Base-by-base conservation (phyloP, 2,329 filamentous ascomycete genomes). In the Fusarium miscanthi region DNA sequence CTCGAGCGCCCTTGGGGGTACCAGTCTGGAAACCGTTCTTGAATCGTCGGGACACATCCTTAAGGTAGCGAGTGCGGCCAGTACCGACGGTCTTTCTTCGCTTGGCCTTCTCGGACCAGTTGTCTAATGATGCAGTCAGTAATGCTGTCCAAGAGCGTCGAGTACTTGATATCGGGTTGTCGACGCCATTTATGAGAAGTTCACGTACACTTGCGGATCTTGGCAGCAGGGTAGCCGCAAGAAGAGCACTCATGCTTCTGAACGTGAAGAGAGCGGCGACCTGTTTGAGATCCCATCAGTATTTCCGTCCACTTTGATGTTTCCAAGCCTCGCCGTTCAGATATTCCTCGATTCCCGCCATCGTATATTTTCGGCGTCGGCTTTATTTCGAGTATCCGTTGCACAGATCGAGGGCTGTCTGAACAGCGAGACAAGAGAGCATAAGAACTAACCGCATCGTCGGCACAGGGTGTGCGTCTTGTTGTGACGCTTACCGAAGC, bases 41-140 rank as follows among this genome's bases (percentile, higher is more conserved):
- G 92, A 97, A 97, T 87, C 91, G 91, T 85, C 96, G 92, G 84
- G 94, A 89, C 84, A 99, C 92, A 82, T 89, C 90, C 90, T 97
- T 97, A 85, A 99, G 90, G 88, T 95, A 94, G 84, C 94, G 91
- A 92, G 95, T 96, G 86, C 96, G 94, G 86, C 96, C 96, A 83
- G 94, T 95, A 82, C 96, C 96, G 84, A 93, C 95, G 83, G 95
- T 98, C 95, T 98, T 98, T 93, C 96, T 97, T 87, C 96, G 91
- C 94, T 98, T 98, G 82, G 95, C 95, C 93, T 99, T 99, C 91
- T 98, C 95, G 86, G 93, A 91, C 96, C 96, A 99, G 93, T 99
- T 98, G 92, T 92, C 95, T 98, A 84, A 84, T 56, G 27, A 42
- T 31, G 21, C 52, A 59, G 42, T 76, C 57, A 76, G 74, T 69